Conservation (phyloP, 352 stramenopile species). For the Phytopythium oedochilum region DNA sequence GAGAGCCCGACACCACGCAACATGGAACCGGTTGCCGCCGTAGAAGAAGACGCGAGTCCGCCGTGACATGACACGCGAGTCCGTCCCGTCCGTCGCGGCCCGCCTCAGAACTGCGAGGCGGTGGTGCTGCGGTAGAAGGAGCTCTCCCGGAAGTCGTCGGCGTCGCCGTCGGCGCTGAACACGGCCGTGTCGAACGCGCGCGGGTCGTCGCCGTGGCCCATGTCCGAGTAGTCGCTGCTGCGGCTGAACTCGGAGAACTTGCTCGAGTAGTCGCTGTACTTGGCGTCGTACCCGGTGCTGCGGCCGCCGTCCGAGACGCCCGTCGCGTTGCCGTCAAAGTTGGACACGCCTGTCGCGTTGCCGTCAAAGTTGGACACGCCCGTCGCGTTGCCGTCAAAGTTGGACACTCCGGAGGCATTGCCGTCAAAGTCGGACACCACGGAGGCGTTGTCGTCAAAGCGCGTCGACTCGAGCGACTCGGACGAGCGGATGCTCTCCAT, state of each 20-base stretch:
- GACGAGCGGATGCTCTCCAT: conserved; percentile 4
- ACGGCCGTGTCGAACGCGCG: conserved; percentile 26
- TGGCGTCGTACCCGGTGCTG: conserved; percentile 8
- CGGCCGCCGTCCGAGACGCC: conserved; percentile 1
- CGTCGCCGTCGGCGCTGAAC: conserved; percentile 30
- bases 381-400: conserved; percentile 8
- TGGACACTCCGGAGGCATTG: conserved; percentile 13
- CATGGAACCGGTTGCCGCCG: too few relatives aligned
- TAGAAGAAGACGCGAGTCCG: too few relatives aligned
- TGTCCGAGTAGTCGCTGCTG: conserved; percentile 19
- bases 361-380: conserved; percentile 14
- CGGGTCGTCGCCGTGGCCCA: not conserved
- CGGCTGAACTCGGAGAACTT: conserved; percentile 13
- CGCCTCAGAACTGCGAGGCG: conserved; percentile 21
- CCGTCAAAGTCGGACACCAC: conserved; percentile 14
- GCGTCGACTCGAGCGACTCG: not conserved
- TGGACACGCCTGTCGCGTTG: conserved; percentile 13
- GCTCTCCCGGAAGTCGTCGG: conserved; percentile 7
- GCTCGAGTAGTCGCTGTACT: conserved; percentile 10
- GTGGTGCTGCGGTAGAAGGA: conserved; percentile 25
- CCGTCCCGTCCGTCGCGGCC: not conserved
- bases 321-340: conserved; percentile 7
- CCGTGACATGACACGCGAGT: too few relatives aligned
- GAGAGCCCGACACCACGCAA: too few relatives aligned
- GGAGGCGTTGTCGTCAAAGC: not conserved